phyloP scores from a whole-genome alignment of 169 alveolate genomes.

The Cystoisospora suis region DNA sequence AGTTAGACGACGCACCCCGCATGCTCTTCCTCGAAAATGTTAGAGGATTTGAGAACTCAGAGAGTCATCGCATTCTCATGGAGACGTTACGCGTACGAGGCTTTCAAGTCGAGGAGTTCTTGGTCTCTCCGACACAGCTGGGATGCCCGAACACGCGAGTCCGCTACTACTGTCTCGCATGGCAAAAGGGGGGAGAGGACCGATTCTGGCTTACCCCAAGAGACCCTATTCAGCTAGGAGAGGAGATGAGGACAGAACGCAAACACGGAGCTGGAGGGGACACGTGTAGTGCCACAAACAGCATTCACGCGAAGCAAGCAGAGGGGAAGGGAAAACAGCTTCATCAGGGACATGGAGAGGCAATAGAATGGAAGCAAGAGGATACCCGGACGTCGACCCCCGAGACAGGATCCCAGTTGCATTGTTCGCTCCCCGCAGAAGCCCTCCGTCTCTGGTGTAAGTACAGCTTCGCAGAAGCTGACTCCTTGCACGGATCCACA shows the following conservation, averaged over 20 bases:
- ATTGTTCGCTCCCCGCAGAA: neutral
- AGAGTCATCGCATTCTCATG: slow-evolving; percentile 70
- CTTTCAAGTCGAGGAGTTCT: slow-evolving; percentile 71
- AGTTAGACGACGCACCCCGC: slow-evolving; percentile 67
- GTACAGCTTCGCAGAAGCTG: neutral
- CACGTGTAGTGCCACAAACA: neutral
- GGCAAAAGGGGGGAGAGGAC: neutral
- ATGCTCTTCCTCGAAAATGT: slow-evolving; percentile 80
- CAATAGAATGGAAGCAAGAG: too few relatives aligned
- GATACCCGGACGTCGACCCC: too few relatives aligned
- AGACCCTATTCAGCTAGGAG: neutral
- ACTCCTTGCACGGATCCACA: neutral
- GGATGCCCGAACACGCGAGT: slow-evolving; percentile 83
- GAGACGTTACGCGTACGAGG: slow-evolving; percentile 55
- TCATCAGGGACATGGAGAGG: too few relatives aligned
- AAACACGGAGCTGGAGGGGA: neutral
- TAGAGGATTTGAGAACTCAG: slow-evolving; percentile 78
- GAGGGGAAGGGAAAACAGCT: too few relatives aligned
- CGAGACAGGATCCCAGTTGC: too few relatives aligned
- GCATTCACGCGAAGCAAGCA: too few relatives aligned
- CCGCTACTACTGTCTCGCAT: slow-evolving; percentile 80
- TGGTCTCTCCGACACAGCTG: slow-evolving; percentile 78
- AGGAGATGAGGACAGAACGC: neutral
- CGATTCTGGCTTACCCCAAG: neutral
- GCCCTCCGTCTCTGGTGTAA: slow-evolving; percentile 3